These are phyloP conservation scores for Pichia paraexigua DNA, from an alignment of 805 yeast genomes.

Conservation along the genomic window DNA sequence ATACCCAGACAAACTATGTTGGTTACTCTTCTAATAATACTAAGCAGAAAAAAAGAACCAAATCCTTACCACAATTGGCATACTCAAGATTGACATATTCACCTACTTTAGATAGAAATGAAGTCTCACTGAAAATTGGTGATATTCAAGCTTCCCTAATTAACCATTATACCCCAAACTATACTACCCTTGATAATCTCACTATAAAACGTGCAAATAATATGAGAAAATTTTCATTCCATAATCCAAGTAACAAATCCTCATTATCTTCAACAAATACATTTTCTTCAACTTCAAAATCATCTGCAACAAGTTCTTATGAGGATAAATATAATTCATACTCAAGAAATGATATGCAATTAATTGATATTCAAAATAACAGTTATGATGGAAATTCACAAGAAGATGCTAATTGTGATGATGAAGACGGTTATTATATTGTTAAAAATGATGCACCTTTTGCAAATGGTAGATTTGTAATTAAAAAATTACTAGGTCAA, in stretches of 20 bases:
- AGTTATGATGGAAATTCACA: neutral
- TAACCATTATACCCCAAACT: constrained; percentile 12
- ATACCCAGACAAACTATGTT: neutral
- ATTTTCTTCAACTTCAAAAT: constrained; percentile 6
- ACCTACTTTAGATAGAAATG: constrained; percentile 26
- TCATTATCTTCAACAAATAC: constrained; percentile 2
- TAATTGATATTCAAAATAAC: neutral
- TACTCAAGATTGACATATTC: constrained; percentile 37
- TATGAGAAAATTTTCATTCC: constrained; percentile 22
- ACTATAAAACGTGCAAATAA: neutral
- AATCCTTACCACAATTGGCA: constrained; percentile 47
- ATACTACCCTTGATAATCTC: constrained; percentile 21
- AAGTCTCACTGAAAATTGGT: constrained; percentile 33
- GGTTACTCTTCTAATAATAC: neutral
- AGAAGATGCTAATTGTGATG: constrained; percentile 38
- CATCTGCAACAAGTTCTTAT: constrained; percentile 14
- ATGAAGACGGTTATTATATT: constrained; percentile 68
- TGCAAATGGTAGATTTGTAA: constrained; percentile 65
- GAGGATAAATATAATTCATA: constrained; percentile 1
- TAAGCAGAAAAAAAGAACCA: constrained; percentile 35
- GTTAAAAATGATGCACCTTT: constrained; percentile 50
- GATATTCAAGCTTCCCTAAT: constrained; percentile 33
- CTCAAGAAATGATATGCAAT: constrained; percentile 1
- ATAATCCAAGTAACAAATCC: constrained; percentile 7
- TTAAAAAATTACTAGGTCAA: constrained; percentile 69